phyloP scores from a whole-genome alignment of 2,329 filamentous ascomycete species.

The Aureobasidium subglaciale region DNA sequence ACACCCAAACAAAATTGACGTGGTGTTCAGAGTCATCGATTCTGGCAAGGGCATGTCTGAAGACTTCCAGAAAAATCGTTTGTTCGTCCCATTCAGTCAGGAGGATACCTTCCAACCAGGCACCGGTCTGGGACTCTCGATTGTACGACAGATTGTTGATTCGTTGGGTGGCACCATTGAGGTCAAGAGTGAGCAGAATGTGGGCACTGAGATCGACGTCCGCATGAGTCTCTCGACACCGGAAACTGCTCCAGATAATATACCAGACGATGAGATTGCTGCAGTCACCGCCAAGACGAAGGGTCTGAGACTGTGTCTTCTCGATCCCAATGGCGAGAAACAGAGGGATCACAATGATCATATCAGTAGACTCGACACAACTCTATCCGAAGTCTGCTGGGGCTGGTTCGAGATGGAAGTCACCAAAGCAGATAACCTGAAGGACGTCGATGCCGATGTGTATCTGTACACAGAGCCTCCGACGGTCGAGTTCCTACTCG shows the following conservation, averaged over 20 bases:
- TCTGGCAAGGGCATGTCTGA: constrained; percentile 60
- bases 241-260: neutral
- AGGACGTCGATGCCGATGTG: constrained; percentile 12
- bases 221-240: neutral
- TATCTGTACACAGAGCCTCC: constrained; percentile 16
- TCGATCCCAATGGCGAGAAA: constrained; percentile 14
- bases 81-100: constrained; percentile 60
- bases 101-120: constrained; percentile 55
- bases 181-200: constrained; percentile 43
- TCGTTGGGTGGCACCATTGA: constrained; percentile 54
- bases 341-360: constrained; percentile 1
- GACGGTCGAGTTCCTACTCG: constrained; percentile 11
- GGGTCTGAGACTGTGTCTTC: constrained; percentile 8
- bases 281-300: constrained; percentile 1
- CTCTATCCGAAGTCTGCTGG: constrained; percentile 11
- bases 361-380: constrained; percentile 11
- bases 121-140: constrained; percentile 57
- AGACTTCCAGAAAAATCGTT: constrained; percentile 52
- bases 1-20: constrained; percentile 6
- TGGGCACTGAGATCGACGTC: constrained; percentile 40
- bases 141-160: constrained; percentile 54
- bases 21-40: constrained; percentile 44
- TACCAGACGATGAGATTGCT: neutral
- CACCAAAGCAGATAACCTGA: neutral
- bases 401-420: constrained; percentile 17